Evolutionary conservation across 2,329 filamentous ascomycete species (phyloP), one percentile per base, ranked within the genome.

Genomic region (Alternaria gansuensis): DNA sequence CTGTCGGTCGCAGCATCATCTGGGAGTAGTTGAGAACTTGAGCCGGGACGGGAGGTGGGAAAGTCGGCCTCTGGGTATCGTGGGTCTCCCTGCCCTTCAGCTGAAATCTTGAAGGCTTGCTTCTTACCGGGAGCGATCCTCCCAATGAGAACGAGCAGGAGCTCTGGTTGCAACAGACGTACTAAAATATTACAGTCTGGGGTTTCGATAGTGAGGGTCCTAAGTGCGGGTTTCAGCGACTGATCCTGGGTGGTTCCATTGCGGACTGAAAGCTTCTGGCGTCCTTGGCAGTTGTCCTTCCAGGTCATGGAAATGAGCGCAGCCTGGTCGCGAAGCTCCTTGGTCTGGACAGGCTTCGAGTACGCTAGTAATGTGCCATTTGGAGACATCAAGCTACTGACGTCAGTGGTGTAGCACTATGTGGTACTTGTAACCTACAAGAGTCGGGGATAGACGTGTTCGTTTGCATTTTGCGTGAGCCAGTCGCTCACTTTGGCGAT

Each of bases 281-380:
- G 66, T 14, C 66, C 67, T 29, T 54, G 50, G 17, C 64, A 66
- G 10, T 82, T 73, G 46, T 83, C 81, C 69, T 82, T 82, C 82
- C 82, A 83, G 9, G 78, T 77, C 62, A 83, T 79, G 23, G 81
- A 81, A 8, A 82, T 78, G 46, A 82, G 69, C 6, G 82, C 80
- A 23, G 80, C 81, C 64, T 82, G 80, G 55, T 82, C 81, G 39
- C 82, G 79, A 31, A 83, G 74, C 60, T 81, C 78, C 60, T 79
- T 79, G 66, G 82, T 81, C 61, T 83, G 77, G n/a, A 78, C 75
- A 11, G 81, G 81, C 23, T 78, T 79, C 17, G 78, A 82, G 67
- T 83, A 82, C 41, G 82, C 81, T 50, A 84, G 73, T 21, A 84
- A 69, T 2, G 81, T 83, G 61, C 81, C 82, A 64, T 82, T 83